These are phyloP conservation scores for Trametes cinnabarina DNA, from an alignment of 768 basidiomycete genomes.

Conservation along the genomic window DNA sequence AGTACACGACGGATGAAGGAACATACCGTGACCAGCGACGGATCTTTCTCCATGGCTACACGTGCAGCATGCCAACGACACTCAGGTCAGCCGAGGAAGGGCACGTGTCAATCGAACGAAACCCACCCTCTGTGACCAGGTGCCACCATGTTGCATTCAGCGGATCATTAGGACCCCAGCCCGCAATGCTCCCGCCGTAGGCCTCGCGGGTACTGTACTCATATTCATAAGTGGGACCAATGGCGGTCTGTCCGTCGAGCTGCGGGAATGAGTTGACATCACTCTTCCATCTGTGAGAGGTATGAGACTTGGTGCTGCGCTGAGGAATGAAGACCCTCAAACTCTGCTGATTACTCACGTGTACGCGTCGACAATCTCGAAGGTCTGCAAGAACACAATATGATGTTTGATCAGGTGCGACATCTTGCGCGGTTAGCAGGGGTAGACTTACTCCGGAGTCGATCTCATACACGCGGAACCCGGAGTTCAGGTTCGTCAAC, in stretches of 20 bases:
- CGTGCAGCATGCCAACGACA: not conserved
- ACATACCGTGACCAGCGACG: slow-evolving; percentile 54
- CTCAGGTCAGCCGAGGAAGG: not conserved
- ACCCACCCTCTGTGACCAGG: slow-evolving; percentile 66
- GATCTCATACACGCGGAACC: slow-evolving; percentile 72
- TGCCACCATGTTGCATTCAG: slow-evolving; percentile 87
- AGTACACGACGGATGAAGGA: not conserved
- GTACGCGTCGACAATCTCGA: slow-evolving; percentile 74
- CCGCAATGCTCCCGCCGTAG: slow-evolving; percentile 55
- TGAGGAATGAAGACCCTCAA: not conserved
- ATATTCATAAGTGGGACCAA: slow-evolving; percentile 58
- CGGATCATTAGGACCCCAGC: slow-evolving; percentile 64
- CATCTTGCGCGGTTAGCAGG: not conserved
- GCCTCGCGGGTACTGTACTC: slow-evolving; percentile 72
- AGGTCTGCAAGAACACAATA: slow-evolving; percentile 46
- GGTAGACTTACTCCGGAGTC: slow-evolving; percentile 56
- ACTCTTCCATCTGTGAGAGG: slow-evolving; percentile 52
- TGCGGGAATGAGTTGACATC: slow-evolving; percentile 58
- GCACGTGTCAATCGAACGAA: not conserved
- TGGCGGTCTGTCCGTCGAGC: slow-evolving; percentile 53
- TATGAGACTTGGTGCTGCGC: not conserved
- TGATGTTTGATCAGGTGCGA: not conserved
- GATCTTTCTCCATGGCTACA: slow-evolving; percentile 56
- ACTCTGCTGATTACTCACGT: slow-evolving; percentile 47
- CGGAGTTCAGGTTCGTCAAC: slow-evolving; percentile 67